phyloP scores from a whole-genome alignment of 805 yeast genomes.

The Wickerhamiella lipophila region DNA sequence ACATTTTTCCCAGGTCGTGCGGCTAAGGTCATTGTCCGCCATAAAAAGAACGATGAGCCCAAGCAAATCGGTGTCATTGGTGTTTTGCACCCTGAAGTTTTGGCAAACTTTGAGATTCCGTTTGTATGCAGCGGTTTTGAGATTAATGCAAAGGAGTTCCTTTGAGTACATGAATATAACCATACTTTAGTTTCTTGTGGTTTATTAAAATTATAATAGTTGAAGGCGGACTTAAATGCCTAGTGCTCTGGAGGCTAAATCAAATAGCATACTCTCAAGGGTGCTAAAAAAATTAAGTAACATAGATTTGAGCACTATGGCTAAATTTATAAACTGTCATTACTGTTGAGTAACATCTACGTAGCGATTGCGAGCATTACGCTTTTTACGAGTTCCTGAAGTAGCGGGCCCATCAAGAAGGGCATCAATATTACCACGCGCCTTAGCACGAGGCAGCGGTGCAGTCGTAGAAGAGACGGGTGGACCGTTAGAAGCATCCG shows the following conservation, averaged over 20 bases:
- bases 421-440: constrained; percentile 37
- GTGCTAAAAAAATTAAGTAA: too few species aligned
- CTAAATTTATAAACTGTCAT: background rate
- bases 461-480: constrained; percentile 13
- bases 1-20: constrained; percentile 97
- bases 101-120: constrained; percentile 76
- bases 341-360: constrained; percentile 46
- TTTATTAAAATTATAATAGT: too few species aligned
- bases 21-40: constrained; percentile 63
- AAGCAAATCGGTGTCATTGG: constrained; percentile 65
- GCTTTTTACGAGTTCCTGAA: constrained; percentile 31
- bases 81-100: constrained; percentile 89
- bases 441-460: background rate
- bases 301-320: too few species aligned
- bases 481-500: background rate
- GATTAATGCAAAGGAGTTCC: constrained; percentile 71
- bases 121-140: constrained; percentile 88
- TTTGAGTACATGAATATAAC: constrained; percentile 8
- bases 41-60: constrained; percentile 28
- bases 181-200: too few species aligned
- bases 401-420: constrained; percentile 24
- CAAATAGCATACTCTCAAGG: too few species aligned
- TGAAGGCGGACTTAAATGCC: too few species aligned
- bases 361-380: constrained; percentile 47
- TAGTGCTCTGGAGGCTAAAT: too few species aligned